Percentiles rank a stretch among this genome's conserved stretches.
Evolutionary conservation across 2,329 filamentous ascomycete species (phyloP).

Genomic region (Alternaria sp.): DNA sequence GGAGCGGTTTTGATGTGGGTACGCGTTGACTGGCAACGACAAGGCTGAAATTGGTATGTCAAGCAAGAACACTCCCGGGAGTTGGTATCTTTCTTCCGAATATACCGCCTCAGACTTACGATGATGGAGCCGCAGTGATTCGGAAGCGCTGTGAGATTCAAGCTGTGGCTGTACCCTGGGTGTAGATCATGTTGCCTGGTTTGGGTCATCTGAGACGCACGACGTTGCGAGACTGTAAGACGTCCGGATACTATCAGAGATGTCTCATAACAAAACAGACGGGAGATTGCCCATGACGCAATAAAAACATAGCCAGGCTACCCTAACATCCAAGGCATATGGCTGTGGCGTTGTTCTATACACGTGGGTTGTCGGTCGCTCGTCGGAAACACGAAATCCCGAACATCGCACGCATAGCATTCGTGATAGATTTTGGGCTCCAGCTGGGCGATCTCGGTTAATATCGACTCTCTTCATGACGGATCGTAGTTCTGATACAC

Average conservation of each 20-base stretch:
- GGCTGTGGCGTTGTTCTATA: neutral
- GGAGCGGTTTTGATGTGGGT: conserved; percentile 14
- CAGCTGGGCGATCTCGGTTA: neutral
- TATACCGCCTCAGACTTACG: neutral
- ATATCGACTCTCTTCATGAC: neutral
- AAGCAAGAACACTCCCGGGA: conserved; percentile 15
- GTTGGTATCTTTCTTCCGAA: conserved; percentile 9
- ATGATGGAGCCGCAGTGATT: conserved; percentile 14
- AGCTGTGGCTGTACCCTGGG: conserved; percentile 29
- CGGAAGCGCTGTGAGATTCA: conserved; percentile 21
- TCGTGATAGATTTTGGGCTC: neutral
- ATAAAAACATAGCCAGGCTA: neutral
- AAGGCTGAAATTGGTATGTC: conserved; percentile 3
- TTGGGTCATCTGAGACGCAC: conserved; percentile 28
- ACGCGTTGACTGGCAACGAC: conserved; percentile 3
- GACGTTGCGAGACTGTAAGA: conserved; percentile 29
- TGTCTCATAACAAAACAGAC: conserved; percentile 10
- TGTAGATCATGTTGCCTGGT: conserved; percentile 9
- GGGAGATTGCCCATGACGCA: neutral
- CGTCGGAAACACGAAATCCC: conserved; percentile 6
- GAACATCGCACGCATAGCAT: neutral
- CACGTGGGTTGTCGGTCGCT: neutral
- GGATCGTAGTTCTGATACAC: neutral
- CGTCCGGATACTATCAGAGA: conserved; percentile 19
- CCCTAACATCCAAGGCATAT: neutral